phyloP scores from a whole-genome alignment of 257 asterid species.

The Scutellaria galericulata region DNA sequence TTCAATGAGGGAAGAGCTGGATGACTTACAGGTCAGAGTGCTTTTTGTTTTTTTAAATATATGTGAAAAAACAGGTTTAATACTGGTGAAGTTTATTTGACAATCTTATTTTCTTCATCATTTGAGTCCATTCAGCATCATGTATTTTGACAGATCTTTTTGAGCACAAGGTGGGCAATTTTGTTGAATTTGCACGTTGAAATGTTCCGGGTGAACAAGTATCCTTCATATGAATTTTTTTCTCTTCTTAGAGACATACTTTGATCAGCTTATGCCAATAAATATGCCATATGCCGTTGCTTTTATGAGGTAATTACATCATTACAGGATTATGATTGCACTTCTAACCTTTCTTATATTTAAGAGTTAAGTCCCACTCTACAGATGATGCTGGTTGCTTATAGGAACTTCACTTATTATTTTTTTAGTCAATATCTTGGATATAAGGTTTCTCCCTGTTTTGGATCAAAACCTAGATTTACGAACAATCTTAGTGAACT shows the following conservation, averaged over 20 bases:
- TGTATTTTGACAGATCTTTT: slow-evolving; percentile 74
- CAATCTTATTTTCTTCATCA: slow-evolving; percentile 25
- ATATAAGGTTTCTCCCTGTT: not conserved
- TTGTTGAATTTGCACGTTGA: slow-evolving; percentile 94
- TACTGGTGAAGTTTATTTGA: slow-evolving; percentile 25
- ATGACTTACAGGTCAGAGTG: slow-evolving; percentile 83
- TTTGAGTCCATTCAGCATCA: slow-evolving; percentile 35
- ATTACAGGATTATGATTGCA: not conserved
- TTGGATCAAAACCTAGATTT: not conserved
- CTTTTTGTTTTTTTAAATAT: slow-evolving; percentile 1
- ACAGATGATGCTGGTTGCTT: not conserved
- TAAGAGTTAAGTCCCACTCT: not conserved
- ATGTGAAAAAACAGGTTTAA: slow-evolving; percentile 18
- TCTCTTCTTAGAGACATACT: slow-evolving; percentile 16
- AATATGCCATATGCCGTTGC: not conserved
- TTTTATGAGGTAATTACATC: too few relatives aligned
- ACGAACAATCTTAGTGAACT: not conserved
- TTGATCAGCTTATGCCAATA: slow-evolving; percentile 28
- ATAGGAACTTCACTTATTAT: not conserved
- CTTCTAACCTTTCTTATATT: not conserved
- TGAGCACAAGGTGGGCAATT: slow-evolving; percentile 99
- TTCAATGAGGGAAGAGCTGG: slow-evolving; percentile 98
- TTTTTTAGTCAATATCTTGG: not conserved
- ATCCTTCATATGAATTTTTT: slow-evolving; percentile 56
- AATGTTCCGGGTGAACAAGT: slow-evolving; percentile 99